Conservation (phyloP, 2,329 filamentous ascomycete genomes). For the Ophiocordyceps unilateralis region DNA sequence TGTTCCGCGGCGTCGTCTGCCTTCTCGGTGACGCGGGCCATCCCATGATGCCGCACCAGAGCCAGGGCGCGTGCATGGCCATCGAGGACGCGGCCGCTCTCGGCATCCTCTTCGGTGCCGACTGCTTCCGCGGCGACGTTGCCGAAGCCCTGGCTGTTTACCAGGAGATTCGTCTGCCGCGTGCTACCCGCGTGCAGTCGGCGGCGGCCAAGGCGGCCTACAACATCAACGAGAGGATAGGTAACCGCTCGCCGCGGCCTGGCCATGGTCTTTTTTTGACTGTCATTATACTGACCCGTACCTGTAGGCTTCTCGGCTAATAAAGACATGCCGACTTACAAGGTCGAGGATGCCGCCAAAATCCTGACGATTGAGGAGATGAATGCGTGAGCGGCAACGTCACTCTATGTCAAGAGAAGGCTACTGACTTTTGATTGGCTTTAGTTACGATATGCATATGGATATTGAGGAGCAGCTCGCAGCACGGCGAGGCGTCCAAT, state of each 20-base stretch:
- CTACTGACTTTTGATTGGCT: fast-evolving
- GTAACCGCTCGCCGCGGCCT: conserved; percentile 8
- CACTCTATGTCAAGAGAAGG: too few relatives aligned
- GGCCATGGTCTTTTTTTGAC: too few relatives aligned
- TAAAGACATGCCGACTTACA: conserved; percentile 36
- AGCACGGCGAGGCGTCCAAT: conserved; percentile 13
- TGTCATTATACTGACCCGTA: neutral
- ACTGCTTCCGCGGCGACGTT: conserved; percentile 29
- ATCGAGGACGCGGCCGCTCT: conserved; percentile 46
- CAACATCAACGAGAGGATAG: conserved; percentile 47
- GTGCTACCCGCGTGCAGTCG: conserved; percentile 37
- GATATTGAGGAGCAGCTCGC: conserved; percentile 34
- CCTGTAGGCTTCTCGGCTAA: conserved; percentile 41
- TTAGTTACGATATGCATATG: conserved; percentile 39
- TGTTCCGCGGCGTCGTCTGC: conserved; percentile 31
- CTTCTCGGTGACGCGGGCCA: conserved; percentile 50
- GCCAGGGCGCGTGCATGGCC: conserved; percentile 48
- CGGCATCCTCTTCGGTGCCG: conserved; percentile 39
- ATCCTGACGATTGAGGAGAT: conserved; percentile 54
- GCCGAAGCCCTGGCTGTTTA: conserved; percentile 30
- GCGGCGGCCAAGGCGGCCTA: conserved; percentile 39
- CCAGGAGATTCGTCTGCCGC: conserved; percentile 32
- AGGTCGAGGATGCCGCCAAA: conserved; percentile 41
- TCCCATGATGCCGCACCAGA: conserved; percentile 51
- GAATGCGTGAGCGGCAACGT: conserved; percentile 46